phyloP scores from a whole-genome alignment of 2,329 filamentous ascomycete species.

The Trichoderma hamatum region DNA sequence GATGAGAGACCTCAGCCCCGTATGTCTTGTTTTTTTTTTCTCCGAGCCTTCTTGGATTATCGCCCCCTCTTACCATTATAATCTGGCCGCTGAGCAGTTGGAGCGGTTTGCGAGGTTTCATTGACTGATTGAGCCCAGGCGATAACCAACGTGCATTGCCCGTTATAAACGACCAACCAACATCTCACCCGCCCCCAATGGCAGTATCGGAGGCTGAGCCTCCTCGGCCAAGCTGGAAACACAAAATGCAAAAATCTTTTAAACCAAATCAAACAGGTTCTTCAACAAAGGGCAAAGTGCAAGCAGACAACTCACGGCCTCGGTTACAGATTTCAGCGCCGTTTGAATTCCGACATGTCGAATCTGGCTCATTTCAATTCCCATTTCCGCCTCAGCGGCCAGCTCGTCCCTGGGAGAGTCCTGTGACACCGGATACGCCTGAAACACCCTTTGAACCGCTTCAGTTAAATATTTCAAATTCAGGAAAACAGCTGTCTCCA shows the following conservation, averaged over 20 bases:
- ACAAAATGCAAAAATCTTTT: slow-evolving; percentile 32
- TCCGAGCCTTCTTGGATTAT: not conserved
- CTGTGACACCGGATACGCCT: slow-evolving; percentile 34
- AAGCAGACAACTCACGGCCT: slow-evolving; percentile 51
- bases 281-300: slow-evolving; percentile 51
- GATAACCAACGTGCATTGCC: slow-evolving; percentile 36
- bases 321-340: slow-evolving; percentile 62
- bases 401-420: slow-evolving; percentile 28
- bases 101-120: slow-evolving; percentile 37
- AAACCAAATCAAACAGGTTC: slow-evolving; percentile 46
- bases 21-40: slow-evolving; percentile 37
- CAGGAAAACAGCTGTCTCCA: slow-evolving; percentile 53
- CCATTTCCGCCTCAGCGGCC: slow-evolving; percentile 29
- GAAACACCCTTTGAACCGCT: slow-evolving; percentile 54
- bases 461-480: slow-evolving; percentile 57
- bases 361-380: slow-evolving; percentile 51
- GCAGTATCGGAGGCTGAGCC: slow-evolving; percentile 32
- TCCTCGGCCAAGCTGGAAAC: slow-evolving; percentile 30
- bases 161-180: slow-evolving; percentile 38
- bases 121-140: slow-evolving; percentile 38
- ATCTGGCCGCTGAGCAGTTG: slow-evolving; percentile 33
- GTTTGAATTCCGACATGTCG: slow-evolving; percentile 62
- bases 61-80: not conserved
- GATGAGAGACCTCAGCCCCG: slow-evolving; percentile 46
- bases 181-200: slow-evolving; percentile 36